A percentile compares a stretch with the other conserved stretches of the same genome.
These are phyloP conservation scores for Fraxinus ornus DNA, from an alignment of 305 asterid species.

Conservation along the genomic window DNA sequence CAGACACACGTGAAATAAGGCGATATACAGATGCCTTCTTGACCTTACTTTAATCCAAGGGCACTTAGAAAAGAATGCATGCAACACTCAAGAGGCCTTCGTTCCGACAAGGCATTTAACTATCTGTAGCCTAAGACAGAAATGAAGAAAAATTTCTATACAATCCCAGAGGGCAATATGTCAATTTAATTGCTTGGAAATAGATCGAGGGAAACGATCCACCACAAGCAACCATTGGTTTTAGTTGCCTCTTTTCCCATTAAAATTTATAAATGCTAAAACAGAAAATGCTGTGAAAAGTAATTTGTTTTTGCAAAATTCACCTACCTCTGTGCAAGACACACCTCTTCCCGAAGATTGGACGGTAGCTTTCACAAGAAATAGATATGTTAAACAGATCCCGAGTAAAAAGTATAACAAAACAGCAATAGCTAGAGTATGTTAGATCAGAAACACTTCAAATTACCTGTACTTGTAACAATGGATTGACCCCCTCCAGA, in stretches of 20 bases:
- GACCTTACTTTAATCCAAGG: neutral
- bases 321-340: constrained; percentile 38
- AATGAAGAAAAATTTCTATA: neutral
- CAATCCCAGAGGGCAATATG: neutral
- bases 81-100: neutral
- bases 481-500: constrained; percentile 58
- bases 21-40: constrained; percentile 3
- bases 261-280: neutral
- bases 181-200: neutral
- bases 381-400: constrained; percentile 22
- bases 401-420: neutral
- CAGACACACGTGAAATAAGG: neutral
- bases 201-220: neutral
- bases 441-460: constrained; percentile 14
- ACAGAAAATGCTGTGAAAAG: neutral
- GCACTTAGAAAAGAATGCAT: neutral
- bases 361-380: constrained; percentile 41
- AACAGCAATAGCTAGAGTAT: constrained; percentile 6
- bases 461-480: constrained; percentile 59
- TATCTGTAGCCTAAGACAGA: neutral
- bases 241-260: neutral
- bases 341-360: constrained; percentile 58
- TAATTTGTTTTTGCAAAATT: neutral
- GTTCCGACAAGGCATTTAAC: neutral
- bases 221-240: constrained; percentile 1